Conservation (phyloP, 2,329 filamentous ascomycete species). For the Aspergillus alliaceus region DNA sequence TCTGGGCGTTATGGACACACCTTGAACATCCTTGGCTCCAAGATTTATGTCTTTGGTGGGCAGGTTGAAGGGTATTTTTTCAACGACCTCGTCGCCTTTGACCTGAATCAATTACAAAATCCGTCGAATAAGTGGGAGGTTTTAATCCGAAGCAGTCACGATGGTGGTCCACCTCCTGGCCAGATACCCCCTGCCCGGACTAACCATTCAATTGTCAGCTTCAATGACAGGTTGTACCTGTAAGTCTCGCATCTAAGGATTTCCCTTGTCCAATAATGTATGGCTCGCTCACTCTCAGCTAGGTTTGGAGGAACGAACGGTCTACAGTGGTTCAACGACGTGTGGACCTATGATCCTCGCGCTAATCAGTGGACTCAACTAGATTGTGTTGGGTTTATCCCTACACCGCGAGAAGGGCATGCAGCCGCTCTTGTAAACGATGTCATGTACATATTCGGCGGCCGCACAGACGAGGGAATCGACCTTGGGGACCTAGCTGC, state of each 20-base stretch:
- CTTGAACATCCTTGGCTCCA: constrained; percentile 92
- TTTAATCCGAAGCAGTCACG: constrained; percentile 72
- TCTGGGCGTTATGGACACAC: constrained; percentile 94
- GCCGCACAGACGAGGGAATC: constrained; percentile 86
- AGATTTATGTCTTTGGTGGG: constrained; percentile 95
- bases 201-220: constrained; percentile 90
- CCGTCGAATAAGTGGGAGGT: constrained; percentile 93
- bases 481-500: constrained; percentile 93
- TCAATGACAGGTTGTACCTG: constrained; percentile 91
- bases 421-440: constrained; percentile 91
- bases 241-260: constrained; percentile 50
- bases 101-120: constrained; percentile 90
- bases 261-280: not conserved
- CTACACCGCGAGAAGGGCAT: constrained; percentile 88
- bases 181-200: constrained; percentile 84
- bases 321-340: constrained; percentile 96
- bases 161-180: constrained; percentile 56
- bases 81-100: constrained; percentile 94
- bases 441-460: constrained; percentile 99
- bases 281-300: constrained; percentile 6
- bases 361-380: constrained; percentile 82
- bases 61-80: constrained; percentile 98
- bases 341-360: constrained; percentile 90
- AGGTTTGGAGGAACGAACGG: constrained; percentile 98
- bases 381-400: constrained; percentile 97